Conservation (phyloP, 2,329 filamentous ascomycete species). For the Pseudogymnoascus sp. region DNA sequence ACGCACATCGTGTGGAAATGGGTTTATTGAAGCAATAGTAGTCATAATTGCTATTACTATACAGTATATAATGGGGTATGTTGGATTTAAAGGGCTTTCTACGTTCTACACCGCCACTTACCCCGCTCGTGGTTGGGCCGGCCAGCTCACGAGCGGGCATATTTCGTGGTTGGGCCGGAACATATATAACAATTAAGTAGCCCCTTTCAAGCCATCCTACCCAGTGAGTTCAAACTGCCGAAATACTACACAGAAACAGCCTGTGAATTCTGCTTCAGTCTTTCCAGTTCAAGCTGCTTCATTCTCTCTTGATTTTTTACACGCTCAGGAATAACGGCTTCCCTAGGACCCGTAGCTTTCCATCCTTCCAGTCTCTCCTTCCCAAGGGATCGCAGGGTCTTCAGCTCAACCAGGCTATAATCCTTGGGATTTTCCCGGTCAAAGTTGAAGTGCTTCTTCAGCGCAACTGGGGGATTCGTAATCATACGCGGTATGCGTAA, state of each 20-base stretch:
- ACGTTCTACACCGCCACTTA: no score
- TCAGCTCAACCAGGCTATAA: conserved; percentile 45
- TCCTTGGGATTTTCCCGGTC: conserved; percentile 35
- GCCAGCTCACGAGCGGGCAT: no score
- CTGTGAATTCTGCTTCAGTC: conserved; percentile 16
- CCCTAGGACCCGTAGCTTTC: conserved; percentile 38
- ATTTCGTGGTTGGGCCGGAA: no score
- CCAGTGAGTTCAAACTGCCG: not conserved
- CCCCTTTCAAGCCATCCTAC: not conserved
- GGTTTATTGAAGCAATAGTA: no score
- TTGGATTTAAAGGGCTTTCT: no score
- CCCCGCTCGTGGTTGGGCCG: no score
- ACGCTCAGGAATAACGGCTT: conserved; percentile 38
- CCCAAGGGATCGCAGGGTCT: conserved; percentile 41
- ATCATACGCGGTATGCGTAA: conserved; percentile 42
- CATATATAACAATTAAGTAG: not conserved
- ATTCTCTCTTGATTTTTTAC: conserved; percentile 37
- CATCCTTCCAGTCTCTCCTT: conserved; percentile 38
- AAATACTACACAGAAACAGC: not conserved
- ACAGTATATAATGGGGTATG: no score
- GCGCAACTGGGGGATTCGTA: conserved; percentile 45
- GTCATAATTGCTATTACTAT: no score
- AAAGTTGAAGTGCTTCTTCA: conserved; percentile 44
- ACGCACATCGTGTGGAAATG: no score
- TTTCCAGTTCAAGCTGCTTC: conserved; percentile 36